Base-by-base conservation (phyloP, 2,329 filamentous ascomycete genomes). In the Boeremia exigua region DNA sequence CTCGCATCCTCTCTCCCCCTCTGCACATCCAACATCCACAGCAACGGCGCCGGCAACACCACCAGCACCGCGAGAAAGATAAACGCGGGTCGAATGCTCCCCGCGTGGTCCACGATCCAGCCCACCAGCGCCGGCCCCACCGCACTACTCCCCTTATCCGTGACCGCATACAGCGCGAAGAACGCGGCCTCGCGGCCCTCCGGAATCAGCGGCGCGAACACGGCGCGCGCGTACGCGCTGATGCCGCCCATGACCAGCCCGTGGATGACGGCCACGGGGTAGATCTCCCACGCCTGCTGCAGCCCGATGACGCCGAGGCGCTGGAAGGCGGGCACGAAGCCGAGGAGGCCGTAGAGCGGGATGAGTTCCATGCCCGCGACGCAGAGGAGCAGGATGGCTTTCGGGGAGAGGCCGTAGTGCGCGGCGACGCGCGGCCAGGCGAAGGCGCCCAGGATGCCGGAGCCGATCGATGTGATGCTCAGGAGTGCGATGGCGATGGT, bases 121-220 rank as follows among this genome's bases (percentile, higher is more conserved):
- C 92, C 94, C 0, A 97, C 93, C 65, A 98, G 91, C 0, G 91
- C 89, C 0, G 94, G 94, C 0, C 94, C 94, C 71, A 97, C 94
- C 2, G 96, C 84, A 69, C 90, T 95, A 17, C 90, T 95, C 0
- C 92, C 92, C 75, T 97, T 98, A 74, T 98, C 94, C 1, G 94
- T 97, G 56, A 97, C 96, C 36, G 94, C 93, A 72, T 96, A 97
- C 1, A 97, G 81, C 0, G 93, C 92, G 71, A 95, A 97, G 69
- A 98, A 97, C 0, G 93, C 92, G 0, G 93, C 92, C 77, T 98
- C 94, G 14, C 89, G 93, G 6, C 93, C 93, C 0, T 92, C 91
- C 0, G 94, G 94, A 47, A 98, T 95, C 53, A 97, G 83, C 69
- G 96, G 90, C 9, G 92, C 91, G 70, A 91, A 98, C 14, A 97